These are phyloP conservation scores for Fusarium sp. DNA, from an alignment of 2,329 filamentous ascomycete genomes.

Conservation along the genomic window DNA sequence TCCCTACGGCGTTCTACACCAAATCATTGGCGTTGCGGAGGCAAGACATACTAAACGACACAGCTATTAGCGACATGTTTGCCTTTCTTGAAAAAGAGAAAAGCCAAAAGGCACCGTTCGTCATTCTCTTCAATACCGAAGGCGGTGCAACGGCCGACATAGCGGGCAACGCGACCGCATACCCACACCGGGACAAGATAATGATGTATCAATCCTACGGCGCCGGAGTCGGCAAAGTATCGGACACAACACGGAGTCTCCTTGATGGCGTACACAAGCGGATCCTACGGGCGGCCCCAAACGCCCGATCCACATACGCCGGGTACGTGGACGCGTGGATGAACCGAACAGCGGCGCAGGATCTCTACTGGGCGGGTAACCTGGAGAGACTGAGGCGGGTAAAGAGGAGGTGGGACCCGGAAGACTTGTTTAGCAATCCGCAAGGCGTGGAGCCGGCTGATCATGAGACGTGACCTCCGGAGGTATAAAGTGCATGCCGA, in stretches of 20 bases:
- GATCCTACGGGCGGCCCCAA: constrained; percentile 48
- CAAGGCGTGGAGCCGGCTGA: constrained; percentile 45
- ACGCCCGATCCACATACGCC: constrained; percentile 66
- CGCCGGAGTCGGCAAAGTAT: constrained; percentile 61
- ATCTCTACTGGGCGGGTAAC: constrained; percentile 54
- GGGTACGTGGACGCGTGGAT: constrained; percentile 71
- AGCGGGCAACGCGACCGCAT: constrained; percentile 67
- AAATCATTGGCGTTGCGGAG: constrained; percentile 68
- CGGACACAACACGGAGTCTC: constrained; percentile 61
- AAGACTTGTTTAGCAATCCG: constrained; percentile 55
- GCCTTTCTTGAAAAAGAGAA: constrained; percentile 62
- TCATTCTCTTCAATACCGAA: constrained; percentile 71
- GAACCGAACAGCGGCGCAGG: constrained; percentile 50
- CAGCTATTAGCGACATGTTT: constrained; percentile 63
- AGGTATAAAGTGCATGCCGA: constrained; percentile 3
- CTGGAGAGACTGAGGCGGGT: constrained; percentile 49
- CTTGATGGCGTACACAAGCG: constrained; percentile 63
- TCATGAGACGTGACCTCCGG: constrained; percentile 10
- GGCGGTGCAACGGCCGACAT: constrained; percentile 71
- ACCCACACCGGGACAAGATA: constrained; percentile 72
- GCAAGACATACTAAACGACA: constrained; percentile 60
- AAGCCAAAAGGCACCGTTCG: constrained; percentile 68
- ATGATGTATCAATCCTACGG: constrained; percentile 74
- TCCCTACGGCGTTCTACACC: constrained; percentile 65
- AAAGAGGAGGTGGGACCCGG: constrained; percentile 53